Conservation (phyloP, 345 rosid species). For the Populus pruinosa region DNA sequence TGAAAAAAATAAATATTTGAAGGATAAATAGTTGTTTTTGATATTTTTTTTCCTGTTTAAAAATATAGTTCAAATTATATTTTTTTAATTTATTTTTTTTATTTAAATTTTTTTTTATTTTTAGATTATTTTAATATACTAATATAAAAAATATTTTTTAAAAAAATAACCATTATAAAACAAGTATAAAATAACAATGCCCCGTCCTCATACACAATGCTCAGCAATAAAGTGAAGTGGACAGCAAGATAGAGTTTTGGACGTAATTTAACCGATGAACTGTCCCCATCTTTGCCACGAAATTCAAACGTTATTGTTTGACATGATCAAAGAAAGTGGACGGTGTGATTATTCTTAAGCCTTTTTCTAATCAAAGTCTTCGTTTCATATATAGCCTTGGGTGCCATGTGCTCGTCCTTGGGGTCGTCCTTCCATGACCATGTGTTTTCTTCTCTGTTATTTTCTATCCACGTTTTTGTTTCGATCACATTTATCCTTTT, state of each 20-base stretch:
- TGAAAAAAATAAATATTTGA: too few species aligned
- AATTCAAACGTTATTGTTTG: constrained; percentile 10
- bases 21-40: too few species aligned
- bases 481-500: too few species aligned
- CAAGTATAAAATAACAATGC: too few species aligned
- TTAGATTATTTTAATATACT: too few species aligned
- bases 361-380: constrained; percentile 13
- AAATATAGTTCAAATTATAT: too few species aligned
- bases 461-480: too few species aligned
- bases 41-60: too few species aligned
- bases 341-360: not conserved
- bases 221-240: not conserved
- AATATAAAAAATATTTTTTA: too few species aligned
- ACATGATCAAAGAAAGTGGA: constrained; percentile 1
- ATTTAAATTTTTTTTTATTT: too few species aligned
- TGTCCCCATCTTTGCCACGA: not conserved
- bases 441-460: not conserved
- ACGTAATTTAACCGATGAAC: not conserved
- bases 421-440: not conserved
- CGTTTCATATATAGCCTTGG: not conserved
- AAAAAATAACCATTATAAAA: too few species aligned
- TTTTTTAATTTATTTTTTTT: too few species aligned
- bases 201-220: not conserved
- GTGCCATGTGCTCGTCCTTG: not conserved
- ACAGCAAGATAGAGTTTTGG: not conserved